A percentile compares a stretch with the other conserved stretches of the same genome.
Conservation (phyloP, 352 stramenopile species). For the Phytophthora pseudosyringae region DNA sequence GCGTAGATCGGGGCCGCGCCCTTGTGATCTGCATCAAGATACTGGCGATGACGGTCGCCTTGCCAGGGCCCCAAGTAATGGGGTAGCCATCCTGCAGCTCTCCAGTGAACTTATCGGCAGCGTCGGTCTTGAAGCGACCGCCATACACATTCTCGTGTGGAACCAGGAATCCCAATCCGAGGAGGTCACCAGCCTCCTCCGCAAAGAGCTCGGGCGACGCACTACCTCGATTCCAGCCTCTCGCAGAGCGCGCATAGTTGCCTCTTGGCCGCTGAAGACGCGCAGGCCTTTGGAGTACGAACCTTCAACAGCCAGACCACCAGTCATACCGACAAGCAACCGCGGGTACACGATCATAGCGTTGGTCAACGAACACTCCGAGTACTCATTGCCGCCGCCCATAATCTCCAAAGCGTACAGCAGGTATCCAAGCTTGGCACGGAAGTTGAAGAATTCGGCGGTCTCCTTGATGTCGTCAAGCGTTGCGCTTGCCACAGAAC, state of each 20-base stretch:
- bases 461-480: conserved; percentile 43
- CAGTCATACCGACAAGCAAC: conserved; percentile 53
- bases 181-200: conserved; percentile 39
- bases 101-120: conserved; percentile 43
- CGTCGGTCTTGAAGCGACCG: conserved; percentile 49
- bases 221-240: conserved; percentile 44
- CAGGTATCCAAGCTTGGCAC: conserved; percentile 52
- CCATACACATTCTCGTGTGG: conserved; percentile 48
- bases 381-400: conserved; percentile 40
- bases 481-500: conserved; percentile 1
- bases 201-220: conserved; percentile 56
- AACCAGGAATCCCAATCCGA: conserved; percentile 51
- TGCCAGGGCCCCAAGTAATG: conserved; percentile 62
- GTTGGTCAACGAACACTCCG: conserved; percentile 41
- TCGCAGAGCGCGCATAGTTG: conserved; percentile 49
- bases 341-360: conserved; percentile 52
- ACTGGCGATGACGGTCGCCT: conserved; percentile 50
- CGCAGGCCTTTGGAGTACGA: conserved; percentile 49
- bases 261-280: conserved; percentile 60
- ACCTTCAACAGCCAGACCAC: conserved; percentile 35
- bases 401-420: conserved; percentile 40
- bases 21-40: conserved; percentile 49
- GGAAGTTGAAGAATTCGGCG: conserved; percentile 56
- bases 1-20: conserved; percentile 49
- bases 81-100: conserved; percentile 46